A percentile compares a stretch with the other conserved stretches of the same genome.
Evolutionary conservation across 805 yeast genomes (phyloP).

Genomic region (Pichia kluyveri): DNA sequence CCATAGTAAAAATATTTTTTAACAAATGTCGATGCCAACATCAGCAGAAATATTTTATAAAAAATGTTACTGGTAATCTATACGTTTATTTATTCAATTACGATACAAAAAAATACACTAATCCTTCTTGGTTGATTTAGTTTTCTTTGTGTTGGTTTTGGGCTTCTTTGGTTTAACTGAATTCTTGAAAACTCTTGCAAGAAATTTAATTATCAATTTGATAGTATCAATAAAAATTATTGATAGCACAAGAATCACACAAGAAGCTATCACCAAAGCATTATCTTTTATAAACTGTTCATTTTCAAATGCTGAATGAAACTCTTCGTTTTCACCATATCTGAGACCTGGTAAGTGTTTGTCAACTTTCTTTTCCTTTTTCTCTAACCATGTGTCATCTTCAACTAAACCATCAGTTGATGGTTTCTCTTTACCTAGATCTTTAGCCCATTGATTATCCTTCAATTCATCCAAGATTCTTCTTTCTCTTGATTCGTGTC

Average conservation of each 20-base stretch:
- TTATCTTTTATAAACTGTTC: conserved; percentile 41
- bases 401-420: conserved; percentile 13
- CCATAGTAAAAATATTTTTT: too few relatives aligned
- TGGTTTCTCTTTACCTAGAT: conserved; percentile 6
- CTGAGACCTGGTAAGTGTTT: conserved; percentile 14
- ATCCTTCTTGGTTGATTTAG: too few relatives aligned
- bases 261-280: conserved; percentile 31
- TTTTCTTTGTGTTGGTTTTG: not conserved
- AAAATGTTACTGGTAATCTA: too few relatives aligned
- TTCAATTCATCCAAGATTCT: conserved; percentile 19
- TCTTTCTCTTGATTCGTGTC: conserved; percentile 35
- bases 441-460: conserved; percentile 26
- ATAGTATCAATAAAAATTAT: conserved; percentile 10
- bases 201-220: not conserved
- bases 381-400: conserved; percentile 25
- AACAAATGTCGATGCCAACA: too few relatives aligned
- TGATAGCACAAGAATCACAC: conserved; percentile 3
- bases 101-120: too few relatives aligned
- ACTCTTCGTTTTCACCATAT: conserved; percentile 22
- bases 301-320: conserved; percentile 31
- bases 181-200: not conserved
- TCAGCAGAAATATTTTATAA: too few relatives aligned
- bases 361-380: conserved; percentile 15
- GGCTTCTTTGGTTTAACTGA: not conserved
- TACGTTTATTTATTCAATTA: too few relatives aligned